These are phyloP conservation scores for Alternaria viburni DNA, from an alignment of 2,329 filamentous ascomycete species.

Conservation along the genomic window DNA sequence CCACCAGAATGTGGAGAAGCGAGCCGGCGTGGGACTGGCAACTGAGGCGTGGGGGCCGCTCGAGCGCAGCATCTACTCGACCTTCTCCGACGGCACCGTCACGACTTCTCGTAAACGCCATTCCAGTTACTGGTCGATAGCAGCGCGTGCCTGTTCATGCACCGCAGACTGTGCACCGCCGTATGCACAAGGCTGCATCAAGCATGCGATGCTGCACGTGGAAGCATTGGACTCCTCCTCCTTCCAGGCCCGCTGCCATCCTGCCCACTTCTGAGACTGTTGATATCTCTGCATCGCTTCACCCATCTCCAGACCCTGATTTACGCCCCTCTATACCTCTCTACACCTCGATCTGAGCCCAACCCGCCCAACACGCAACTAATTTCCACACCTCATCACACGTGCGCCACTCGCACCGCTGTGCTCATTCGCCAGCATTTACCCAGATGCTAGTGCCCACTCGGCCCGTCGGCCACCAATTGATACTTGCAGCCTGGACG, in stretches of 20 bases:
- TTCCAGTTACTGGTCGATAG: constrained; percentile 11
- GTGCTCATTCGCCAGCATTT: constrained; percentile 18
- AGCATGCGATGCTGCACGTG: background rate
- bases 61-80: background rate
- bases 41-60: constrained; percentile 8
- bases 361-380: constrained; percentile 9
- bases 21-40: constrained; percentile 16
- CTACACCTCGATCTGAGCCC: background rate
- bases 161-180: background rate
- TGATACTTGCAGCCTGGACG: constrained; percentile 9
- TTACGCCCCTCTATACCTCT: background rate
- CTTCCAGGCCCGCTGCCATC: background rate
- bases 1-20: constrained; percentile 22
- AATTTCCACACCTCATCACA: constrained; percentile 29
- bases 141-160: constrained; percentile 18
- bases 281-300: background rate
- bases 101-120: constrained; percentile 20
- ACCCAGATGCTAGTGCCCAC: constrained; percentile 2
- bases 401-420: constrained; percentile 10
- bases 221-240: background rate
- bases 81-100: constrained; percentile 1
- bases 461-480: constrained; percentile 22
- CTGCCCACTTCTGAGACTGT: background rate
- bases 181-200: constrained; percentile 18
- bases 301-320: background rate